Evolutionary conservation across 139 green algal species (phyloP).

Genomic region (Picochlorum sp.): DNA sequence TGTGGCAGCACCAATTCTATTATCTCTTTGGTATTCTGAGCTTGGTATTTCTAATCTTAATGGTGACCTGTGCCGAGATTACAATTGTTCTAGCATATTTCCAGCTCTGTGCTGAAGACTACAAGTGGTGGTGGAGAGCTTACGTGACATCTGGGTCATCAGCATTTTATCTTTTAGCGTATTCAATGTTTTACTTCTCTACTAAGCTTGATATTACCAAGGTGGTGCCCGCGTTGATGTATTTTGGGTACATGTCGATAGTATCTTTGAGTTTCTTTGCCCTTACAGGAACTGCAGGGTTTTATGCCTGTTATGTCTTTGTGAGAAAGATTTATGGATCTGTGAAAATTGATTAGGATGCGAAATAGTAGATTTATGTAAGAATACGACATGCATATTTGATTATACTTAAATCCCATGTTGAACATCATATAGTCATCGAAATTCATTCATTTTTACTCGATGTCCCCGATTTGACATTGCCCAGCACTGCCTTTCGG

Average conservation of each 20-base stretch:
- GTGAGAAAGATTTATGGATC: conserved; percentile 77
- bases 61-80: conserved; percentile 97
- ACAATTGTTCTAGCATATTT: conserved; percentile 99
- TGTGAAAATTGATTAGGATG: conserved; percentile 88
- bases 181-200: conserved; percentile 95
- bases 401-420: too few species aligned
- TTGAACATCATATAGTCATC: too few species aligned
- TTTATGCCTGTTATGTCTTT: conserved; percentile 87
- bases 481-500: background rate
- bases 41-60: conserved; percentile 91
- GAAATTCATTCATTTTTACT: too few species aligned
- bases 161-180: conserved; percentile 93
- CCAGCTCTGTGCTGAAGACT: conserved; percentile 83
- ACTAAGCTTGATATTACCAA: conserved; percentile 95
- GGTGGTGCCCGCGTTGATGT: conserved; percentile 60
- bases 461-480: too few species aligned
- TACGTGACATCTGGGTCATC: conserved; percentile 87
- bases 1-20: conserved; percentile 90
- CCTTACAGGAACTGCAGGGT: conserved; percentile 85
- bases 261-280: conserved; percentile 74
- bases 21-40: conserved; percentile 98
- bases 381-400: too few species aligned
- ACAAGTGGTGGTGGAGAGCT: conserved; percentile 92
- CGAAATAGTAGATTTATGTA: background rate
- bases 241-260: conserved; percentile 85